Conservation (phyloP, 805 yeast genomes). For the Monosporozyma solicola region DNA sequence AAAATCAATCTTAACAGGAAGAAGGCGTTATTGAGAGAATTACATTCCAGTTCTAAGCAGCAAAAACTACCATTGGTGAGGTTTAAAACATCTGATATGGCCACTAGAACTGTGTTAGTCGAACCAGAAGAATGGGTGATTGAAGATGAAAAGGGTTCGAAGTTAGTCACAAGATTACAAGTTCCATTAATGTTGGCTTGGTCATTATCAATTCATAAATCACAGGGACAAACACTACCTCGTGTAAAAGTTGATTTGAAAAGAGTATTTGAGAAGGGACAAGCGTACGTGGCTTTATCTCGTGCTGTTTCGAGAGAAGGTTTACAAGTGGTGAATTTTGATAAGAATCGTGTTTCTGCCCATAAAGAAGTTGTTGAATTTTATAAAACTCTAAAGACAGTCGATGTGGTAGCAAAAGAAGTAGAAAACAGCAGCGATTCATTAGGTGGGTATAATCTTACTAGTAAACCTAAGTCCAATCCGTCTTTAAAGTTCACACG, state of each 20-base stretch:
- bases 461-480: neutral
- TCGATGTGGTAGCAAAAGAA: slow-evolving; percentile 20
- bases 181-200: slow-evolving; percentile 89
- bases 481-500: neutral
- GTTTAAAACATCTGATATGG: slow-evolving; percentile 62
- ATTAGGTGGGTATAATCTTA: neutral
- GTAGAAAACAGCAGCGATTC: neutral
- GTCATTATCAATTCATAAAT: slow-evolving; percentile 92
- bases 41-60: slow-evolving; percentile 37
- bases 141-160: slow-evolving; percentile 62
- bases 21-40: slow-evolving; percentile 33
- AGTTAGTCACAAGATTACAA: slow-evolving; percentile 66
- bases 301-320: slow-evolving; percentile 82
- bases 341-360: slow-evolving; percentile 52
- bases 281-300: slow-evolving; percentile 90
- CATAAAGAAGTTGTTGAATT: slow-evolving; percentile 65
- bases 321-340: slow-evolving; percentile 70
- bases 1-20: slow-evolving; percentile 38
- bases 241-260: slow-evolving; percentile 69
- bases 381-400: slow-evolving; percentile 41
- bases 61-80: slow-evolving; percentile 66
- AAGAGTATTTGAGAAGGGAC: slow-evolving; percentile 80
- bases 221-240: slow-evolving; percentile 87
- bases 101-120: slow-evolving; percentile 64
- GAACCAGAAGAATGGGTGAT: slow-evolving; percentile 76